Base-by-base conservation (phyloP, 768 basidiomycete species). In the Trametes gibbosa region DNA sequence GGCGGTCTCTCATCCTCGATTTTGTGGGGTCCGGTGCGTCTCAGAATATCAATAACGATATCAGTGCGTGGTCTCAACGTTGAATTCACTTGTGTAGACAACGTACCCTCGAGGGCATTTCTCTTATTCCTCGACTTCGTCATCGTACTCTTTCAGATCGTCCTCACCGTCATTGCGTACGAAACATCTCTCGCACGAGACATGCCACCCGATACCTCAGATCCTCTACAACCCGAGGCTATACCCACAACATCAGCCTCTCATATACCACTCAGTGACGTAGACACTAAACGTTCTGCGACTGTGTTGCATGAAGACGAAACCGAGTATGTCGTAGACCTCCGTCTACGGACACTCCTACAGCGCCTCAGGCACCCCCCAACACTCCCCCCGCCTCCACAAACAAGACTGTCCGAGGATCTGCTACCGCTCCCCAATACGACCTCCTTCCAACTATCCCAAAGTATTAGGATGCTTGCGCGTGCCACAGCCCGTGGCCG, bases 1-100 rank as follows among this genome's bases (percentile, higher is more conserved):
- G 84, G n/a, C 78, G 85, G 64, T 75, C 81, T 10, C 72, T 90
- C 66, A 71, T 92, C 34, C 82, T 92, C 59, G 90, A 92, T 69
- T 92, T 92, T 67, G 81, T 92, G 58, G 90, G 90, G 54, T 78
- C 84, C 77, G 83, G 90, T 91, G 65, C 50, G 85, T 78, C 25
- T 43, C 27, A 41, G 23, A 19, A 23, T 23, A 37, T n/a, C n/a
- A 46, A 27, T 51, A 34, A 13, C 32, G 41, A 50, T 5, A 60
- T 0, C 45, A 34, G 9, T n/a, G 39, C 3, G 8, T 50, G 19
- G 56, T 40, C 25, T 16, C 17, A 14, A 25, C 42, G 24, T 50
- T 47, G 21, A 56, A 24, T 37, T 50, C 19, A 35, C 9, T 29
- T 24, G 37, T 19, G 14, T 50, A 72, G 70, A 58, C n/a, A 61